These are phyloP conservation scores for Cryphonectria nitschkei DNA, from an alignment of 2,329 filamentous ascomycete genomes.

Conservation along the genomic window DNA sequence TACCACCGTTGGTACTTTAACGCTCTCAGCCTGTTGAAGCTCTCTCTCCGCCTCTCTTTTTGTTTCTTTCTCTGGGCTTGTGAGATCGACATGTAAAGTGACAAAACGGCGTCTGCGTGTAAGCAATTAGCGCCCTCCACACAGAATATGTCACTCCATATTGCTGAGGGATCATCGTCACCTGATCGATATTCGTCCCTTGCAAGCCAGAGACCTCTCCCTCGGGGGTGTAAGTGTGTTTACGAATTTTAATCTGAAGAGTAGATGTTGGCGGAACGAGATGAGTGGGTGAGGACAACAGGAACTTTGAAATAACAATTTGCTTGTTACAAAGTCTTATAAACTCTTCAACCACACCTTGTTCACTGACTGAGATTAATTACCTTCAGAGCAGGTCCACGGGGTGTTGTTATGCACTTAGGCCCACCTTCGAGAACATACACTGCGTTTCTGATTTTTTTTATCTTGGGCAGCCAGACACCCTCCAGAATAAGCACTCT, in stretches of 20 bases:
- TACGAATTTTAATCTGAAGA: not conserved
- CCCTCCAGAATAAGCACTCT: not conserved
- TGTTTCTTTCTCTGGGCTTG: not conserved
- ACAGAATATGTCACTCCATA: not conserved
- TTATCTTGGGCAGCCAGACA: not conserved
- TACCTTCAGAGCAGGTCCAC: too few species aligned
- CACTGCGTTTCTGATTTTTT: not conserved
- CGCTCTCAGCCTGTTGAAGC: not conserved
- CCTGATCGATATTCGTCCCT: not conserved
- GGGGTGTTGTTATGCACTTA: too few species aligned
- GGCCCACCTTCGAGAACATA: too few species aligned
- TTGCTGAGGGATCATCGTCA: conserved; percentile 5
- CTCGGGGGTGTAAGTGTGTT: not conserved
- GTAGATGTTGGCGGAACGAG: not conserved
- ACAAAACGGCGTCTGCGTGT: conserved; percentile 7
- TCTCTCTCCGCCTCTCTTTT: not conserved
- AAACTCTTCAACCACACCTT: too few species aligned
- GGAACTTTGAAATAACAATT: too few species aligned
- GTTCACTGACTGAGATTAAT: too few species aligned
- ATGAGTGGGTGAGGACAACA: not conserved
- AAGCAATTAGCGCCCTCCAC: conserved; percentile 12
- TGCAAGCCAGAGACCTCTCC: not conserved
- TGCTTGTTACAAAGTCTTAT: too few species aligned
- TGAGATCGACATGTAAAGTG: not conserved
- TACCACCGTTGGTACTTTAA: not conserved